Percentiles rank a stretch among this genome's conserved stretches.
phyloP scores from a whole-genome alignment of 805 yeast genomes.

The Maudiozyma saulgeensis region DNA sequence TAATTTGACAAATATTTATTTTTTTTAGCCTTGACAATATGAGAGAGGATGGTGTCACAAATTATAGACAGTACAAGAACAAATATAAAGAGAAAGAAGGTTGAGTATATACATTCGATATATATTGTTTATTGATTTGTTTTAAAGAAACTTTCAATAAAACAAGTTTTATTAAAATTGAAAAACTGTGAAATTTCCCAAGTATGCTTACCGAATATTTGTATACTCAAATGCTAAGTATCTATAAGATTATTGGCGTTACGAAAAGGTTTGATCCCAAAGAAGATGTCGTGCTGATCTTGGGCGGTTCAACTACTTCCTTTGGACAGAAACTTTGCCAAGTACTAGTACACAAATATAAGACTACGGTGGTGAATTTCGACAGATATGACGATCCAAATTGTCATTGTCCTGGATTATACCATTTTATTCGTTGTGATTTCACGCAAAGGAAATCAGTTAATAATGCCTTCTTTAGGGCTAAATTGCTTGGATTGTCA shows the following conservation, averaged over 20 bases:
- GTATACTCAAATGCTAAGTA: not conserved
- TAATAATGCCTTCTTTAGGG: not conserved
- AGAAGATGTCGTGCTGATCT: slow-evolving; percentile 9
- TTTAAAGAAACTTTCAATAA: no score
- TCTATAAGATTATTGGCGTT: not conserved
- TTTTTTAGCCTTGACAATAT: no score
- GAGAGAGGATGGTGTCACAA: no score
- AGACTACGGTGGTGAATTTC: slow-evolving; percentile 10
- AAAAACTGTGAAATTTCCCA: not conserved
- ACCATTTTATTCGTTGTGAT: slow-evolving; percentile 5
- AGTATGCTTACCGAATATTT: not conserved
- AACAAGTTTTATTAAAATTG: no score
- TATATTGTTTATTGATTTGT: no score
- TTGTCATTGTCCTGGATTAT: not conserved
- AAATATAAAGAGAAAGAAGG: no score
- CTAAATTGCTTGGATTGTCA: not conserved
- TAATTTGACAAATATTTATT: no score
- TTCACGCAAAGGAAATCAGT: slow-evolving; percentile 1
- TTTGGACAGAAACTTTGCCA: slow-evolving; percentile 12
- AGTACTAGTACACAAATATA: slow-evolving; percentile 3
- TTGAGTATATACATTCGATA: no score
- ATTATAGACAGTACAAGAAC: no score
- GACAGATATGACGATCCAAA: slow-evolving; percentile 5
- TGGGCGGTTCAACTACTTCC: slow-evolving; percentile 17
- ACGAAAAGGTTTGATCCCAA: slow-evolving; percentile 5